Percentiles rank a stretch among this genome's conserved stretches.
These are phyloP conservation scores for Pythium pyrilobum DNA, from an alignment of 352 stramenopile species.

Conservation along the genomic window DNA sequence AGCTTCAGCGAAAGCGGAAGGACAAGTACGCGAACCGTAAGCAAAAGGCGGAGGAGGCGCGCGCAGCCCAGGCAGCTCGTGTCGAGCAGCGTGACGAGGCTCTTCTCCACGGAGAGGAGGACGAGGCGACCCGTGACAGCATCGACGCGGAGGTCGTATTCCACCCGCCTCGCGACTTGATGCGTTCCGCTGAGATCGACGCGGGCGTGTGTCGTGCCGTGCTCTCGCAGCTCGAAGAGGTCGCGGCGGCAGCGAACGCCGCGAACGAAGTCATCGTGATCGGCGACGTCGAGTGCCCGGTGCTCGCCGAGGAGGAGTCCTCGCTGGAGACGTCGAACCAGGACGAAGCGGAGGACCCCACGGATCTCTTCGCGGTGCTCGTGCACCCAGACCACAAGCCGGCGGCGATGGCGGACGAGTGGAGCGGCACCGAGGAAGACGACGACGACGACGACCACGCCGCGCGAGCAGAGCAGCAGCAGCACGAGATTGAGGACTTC, in stretches of 20 bases:
- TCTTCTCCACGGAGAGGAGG: no score
- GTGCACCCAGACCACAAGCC: slow-evolving; percentile 1
- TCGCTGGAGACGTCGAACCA: slow-evolving; percentile 2
- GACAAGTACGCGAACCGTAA: not conserved
- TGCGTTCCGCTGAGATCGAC: slow-evolving; percentile 31
- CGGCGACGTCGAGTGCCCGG: slow-evolving; percentile 49
- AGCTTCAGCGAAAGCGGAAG: slow-evolving; percentile 4
- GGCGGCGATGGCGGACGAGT: slow-evolving; percentile 6
- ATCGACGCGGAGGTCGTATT: slow-evolving; percentile 27
- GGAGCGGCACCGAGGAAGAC: slow-evolving; percentile 13
- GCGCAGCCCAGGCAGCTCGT: not conserved
- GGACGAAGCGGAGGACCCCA: not conserved
- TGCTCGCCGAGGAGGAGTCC: slow-evolving; percentile 17
- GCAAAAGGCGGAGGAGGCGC: not conserved
- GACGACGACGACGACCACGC: slow-evolving; percentile 5
- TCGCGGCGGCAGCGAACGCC: slow-evolving; percentile 7
- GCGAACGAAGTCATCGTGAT: slow-evolving; percentile 40
- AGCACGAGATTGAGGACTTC: slow-evolving; percentile 33
- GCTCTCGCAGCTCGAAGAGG: slow-evolving; percentile 48
- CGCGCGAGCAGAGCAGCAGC: not conserved
- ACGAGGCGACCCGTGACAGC: slow-evolving; percentile 1
- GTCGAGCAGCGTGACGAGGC: slow-evolving; percentile 8
- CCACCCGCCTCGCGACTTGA: slow-evolving; percentile 32
- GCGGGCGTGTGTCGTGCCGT: slow-evolving; percentile 43
- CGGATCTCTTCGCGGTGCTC: not conserved